Conservation (phyloP, 225 moss, liverwort and hornwort species). For the Takakia lepidozioides region DNA sequence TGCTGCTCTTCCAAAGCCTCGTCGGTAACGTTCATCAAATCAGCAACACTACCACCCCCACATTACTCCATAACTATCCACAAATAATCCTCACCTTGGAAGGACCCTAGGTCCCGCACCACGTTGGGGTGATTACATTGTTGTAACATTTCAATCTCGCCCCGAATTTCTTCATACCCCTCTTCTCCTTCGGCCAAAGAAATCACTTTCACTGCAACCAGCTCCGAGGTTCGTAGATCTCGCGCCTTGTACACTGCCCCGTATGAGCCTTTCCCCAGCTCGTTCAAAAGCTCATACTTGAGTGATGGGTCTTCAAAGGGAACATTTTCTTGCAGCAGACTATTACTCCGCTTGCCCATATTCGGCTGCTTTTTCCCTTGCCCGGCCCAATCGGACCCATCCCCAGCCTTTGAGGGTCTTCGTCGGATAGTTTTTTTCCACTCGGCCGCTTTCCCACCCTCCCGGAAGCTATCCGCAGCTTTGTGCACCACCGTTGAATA, state of each 20-base stretch:
- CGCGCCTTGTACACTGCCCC: constrained; percentile 98
- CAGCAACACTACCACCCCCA: constrained; percentile 97
- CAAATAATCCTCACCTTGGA: constrained; percentile 96
- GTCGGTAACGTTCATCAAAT: constrained; percentile 96
- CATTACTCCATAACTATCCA: constrained; percentile 99
- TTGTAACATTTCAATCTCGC: constrained; percentile 97
- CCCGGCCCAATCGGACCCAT: constrained; percentile 14
- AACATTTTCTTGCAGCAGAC: constrained; percentile 62
- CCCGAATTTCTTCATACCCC: constrained; percentile 97
- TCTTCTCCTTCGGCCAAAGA: constrained; percentile 96
- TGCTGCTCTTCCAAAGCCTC: constrained; percentile 97
- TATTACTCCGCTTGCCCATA: constrained; percentile 48
- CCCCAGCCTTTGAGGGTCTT: constrained; percentile 7
- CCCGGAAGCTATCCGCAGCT: constrained; percentile 47
- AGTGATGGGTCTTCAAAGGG: constrained; percentile 77
- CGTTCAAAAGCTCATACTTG: constrained; percentile 89
- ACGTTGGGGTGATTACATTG: constrained; percentile 99
- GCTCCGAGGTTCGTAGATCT: constrained; percentile 81
- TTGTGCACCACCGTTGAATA: constrained; percentile 62
- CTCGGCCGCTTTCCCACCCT: constrained; percentile 15
- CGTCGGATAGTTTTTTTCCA: constrained; percentile 14
- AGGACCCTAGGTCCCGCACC: constrained; percentile 87
- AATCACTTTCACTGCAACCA: constrained; percentile 98
- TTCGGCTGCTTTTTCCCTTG: constrained; percentile 11
- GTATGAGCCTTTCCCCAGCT: constrained; percentile 95